phyloP scores from a whole-genome alignment of 345 rosid species.

The Salix exigua region DNA sequence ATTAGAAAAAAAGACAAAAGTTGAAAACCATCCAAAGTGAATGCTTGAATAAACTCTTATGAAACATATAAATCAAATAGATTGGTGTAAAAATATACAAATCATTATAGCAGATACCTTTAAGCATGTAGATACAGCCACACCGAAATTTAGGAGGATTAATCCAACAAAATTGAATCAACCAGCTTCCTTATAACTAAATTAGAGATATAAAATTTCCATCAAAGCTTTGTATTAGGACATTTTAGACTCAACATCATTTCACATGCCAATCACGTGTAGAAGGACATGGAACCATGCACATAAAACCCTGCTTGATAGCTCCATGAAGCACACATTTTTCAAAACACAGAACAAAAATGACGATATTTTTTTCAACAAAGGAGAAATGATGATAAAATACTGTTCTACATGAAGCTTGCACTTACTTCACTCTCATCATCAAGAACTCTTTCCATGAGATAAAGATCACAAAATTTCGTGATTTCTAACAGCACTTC shows the following conservation, averaged over 20 bases:
- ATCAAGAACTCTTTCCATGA: slow-evolving; percentile 97
- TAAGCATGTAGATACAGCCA: not conserved
- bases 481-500: slow-evolving; percentile 93
- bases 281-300: not conserved
- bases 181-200: not conserved
- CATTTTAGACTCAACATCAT: not conserved
- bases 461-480: slow-evolving; percentile 87
- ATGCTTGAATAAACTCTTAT: not conserved
- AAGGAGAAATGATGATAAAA: slow-evolving; percentile 2
- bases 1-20: not conserved
- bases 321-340: not conserved
- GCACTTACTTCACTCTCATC: slow-evolving; percentile 80
- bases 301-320: not conserved
- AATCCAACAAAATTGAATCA: not conserved
- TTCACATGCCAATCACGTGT: not conserved
- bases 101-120: not conserved
- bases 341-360: not conserved
- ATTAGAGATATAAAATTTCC: not conserved
- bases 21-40: not conserved
- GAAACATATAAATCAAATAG: not conserved
- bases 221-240: not conserved
- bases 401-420: slow-evolving; percentile 1
- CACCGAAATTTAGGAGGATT: not conserved
- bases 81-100: not conserved
- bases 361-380: not conserved